A percentile compares a stretch with the other conserved stretches of the same genome.
These are phyloP conservation scores for Lachnellula occidentalis DNA, from an alignment of 2,329 filamentous ascomycete genomes.

Conservation along the genomic window DNA sequence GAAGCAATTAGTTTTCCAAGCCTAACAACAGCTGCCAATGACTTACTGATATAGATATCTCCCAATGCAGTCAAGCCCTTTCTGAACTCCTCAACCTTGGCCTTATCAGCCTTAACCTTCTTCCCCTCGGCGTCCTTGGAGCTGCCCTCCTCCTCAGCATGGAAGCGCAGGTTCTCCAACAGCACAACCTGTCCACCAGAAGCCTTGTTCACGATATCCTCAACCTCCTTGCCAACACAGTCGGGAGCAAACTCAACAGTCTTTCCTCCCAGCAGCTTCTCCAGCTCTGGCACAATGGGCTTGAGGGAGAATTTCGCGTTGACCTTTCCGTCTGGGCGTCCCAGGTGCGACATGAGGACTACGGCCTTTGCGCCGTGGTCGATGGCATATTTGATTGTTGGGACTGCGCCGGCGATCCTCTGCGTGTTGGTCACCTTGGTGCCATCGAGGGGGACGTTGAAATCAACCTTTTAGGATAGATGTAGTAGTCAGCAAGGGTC, in stretches of 20 bases:
- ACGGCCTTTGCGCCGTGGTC: slow-evolving; percentile 89
- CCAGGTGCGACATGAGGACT: slow-evolving; percentile 96
- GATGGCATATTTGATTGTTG: slow-evolving; percentile 91
- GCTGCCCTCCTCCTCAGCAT: slow-evolving; percentile 96
- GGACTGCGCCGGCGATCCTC: slow-evolving; percentile 91
- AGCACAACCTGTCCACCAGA: slow-evolving; percentile 78
- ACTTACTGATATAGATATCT: slow-evolving; percentile 91
- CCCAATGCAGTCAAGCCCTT: slow-evolving; percentile 91
- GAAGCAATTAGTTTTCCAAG: slow-evolving; percentile 12
- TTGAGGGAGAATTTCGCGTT: slow-evolving; percentile 94
- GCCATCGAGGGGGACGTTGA: slow-evolving; percentile 95
- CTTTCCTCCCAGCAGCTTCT: slow-evolving; percentile 76
- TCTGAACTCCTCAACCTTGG: slow-evolving; percentile 85
- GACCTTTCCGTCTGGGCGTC: slow-evolving; percentile 83
- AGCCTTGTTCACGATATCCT: slow-evolving; percentile 82
- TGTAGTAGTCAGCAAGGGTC: slow-evolving; percentile 1
- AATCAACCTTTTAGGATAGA: slow-evolving; percentile 69
- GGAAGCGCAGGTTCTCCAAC: slow-evolving; percentile 97
- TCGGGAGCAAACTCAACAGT: slow-evolving; percentile 84
- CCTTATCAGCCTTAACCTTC: slow-evolving; percentile 97
- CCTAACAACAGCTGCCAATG: not conserved
- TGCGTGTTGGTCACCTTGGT: slow-evolving; percentile 97
- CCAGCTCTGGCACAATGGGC: slow-evolving; percentile 84
- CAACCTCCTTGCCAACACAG: slow-evolving; percentile 83
- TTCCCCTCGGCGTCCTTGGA: slow-evolving; percentile 90